phyloP scores from a whole-genome alignment of 768 basidiomycete genomes.

The Leccinellum albellum region DNA sequence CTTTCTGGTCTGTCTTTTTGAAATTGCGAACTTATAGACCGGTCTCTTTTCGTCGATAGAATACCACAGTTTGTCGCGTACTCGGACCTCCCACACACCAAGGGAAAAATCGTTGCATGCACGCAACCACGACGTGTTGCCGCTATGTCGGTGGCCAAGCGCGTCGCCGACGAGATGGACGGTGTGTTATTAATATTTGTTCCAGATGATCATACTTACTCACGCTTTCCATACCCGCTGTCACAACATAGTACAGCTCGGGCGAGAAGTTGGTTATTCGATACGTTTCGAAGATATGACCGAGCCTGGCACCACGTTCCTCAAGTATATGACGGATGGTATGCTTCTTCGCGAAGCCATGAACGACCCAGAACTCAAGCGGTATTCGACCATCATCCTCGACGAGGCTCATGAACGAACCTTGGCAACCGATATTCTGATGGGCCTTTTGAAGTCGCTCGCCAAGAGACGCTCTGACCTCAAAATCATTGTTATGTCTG shows the following conservation, averaged over 20 bases:
- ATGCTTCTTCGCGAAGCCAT: slow-evolving; percentile 98
- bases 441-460: slow-evolving; percentile 90
- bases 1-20: slow-evolving; percentile 18
- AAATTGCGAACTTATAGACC: slow-evolving; percentile 26
- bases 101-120: slow-evolving; percentile 89
- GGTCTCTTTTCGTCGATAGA: slow-evolving; percentile 42
- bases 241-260: slow-evolving; percentile 67
- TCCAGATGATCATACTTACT: neutral
- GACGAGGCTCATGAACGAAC: slow-evolving; percentile 99
- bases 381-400: slow-evolving; percentile 97
- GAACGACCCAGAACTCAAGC: slow-evolving; percentile 85
- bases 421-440: slow-evolving; percentile 94
- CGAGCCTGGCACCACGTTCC: slow-evolving; percentile 87
- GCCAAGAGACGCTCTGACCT: slow-evolving; percentile 80
- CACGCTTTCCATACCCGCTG: slow-evolving; percentile 2
- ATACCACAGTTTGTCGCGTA: slow-evolving; percentile 97
- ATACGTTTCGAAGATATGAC: slow-evolving; percentile 91
- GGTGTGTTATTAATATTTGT: slow-evolving; percentile 47
- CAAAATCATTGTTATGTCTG: slow-evolving; percentile 98
- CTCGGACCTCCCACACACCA: slow-evolving; percentile 87
- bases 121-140: slow-evolving; percentile 96
- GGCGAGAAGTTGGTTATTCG: slow-evolving; percentile 94
- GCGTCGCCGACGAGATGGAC: slow-evolving; percentile 99
- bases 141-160: slow-evolving; percentile 97
- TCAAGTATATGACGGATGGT: slow-evolving; percentile 99